Conservation (phyloP, 495 filamentous ascomycete species). For the Durotheca rogersii region DNA sequence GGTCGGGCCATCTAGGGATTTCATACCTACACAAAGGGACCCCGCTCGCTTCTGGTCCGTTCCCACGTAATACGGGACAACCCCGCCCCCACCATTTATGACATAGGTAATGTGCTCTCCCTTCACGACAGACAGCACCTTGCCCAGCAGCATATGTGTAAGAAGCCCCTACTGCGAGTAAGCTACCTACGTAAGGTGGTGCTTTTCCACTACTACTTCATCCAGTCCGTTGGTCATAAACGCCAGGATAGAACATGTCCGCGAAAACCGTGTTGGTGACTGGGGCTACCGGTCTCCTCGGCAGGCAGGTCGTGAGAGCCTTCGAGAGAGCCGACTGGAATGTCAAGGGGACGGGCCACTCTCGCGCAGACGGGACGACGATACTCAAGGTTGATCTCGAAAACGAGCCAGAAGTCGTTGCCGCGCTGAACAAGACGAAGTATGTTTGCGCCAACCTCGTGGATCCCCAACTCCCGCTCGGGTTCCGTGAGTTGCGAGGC, state of each 20-base stretch:
- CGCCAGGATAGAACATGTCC: slow-evolving; percentile 24
- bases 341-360: slow-evolving; percentile 76
- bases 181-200: background rate
- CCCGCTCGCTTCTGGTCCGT: background rate
- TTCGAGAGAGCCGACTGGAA: slow-evolving; percentile 71
- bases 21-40: slow-evolving; percentile 5
- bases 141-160: no score
- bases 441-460: slow-evolving; percentile 33
- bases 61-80: background rate
- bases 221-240: background rate
- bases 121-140: no score
- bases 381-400: slow-evolving; percentile 77
- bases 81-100: slow-evolving; percentile 22
- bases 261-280: slow-evolving; percentile 70
- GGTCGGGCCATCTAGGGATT: background rate
- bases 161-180: no score
- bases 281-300: slow-evolving; percentile 81
- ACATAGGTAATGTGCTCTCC: no score
- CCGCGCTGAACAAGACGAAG: slow-evolving; percentile 64
- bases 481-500: background rate
- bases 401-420: slow-evolving; percentile 60
- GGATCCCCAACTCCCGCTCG: no score
- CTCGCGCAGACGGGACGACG: slow-evolving; percentile 68
- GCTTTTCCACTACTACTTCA: background rate
- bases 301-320: slow-evolving; percentile 73